Percentiles rank a stretch among this genome's conserved stretches.
phyloP scores from a whole-genome alignment of 2,329 filamentous ascomycete genomes.

The Exophiala calicioides region DNA sequence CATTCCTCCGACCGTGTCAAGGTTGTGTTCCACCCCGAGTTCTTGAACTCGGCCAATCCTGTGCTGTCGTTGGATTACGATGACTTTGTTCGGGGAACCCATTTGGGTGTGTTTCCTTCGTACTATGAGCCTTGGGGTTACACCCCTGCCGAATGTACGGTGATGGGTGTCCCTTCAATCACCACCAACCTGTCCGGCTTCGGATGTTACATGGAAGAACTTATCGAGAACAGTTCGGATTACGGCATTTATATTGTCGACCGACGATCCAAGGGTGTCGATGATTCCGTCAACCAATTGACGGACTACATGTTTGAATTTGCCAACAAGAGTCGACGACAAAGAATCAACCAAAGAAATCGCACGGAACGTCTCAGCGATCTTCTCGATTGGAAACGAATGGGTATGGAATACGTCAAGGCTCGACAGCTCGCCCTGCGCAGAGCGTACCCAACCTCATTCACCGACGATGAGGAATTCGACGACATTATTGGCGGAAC shows the following conservation, averaged over 20 bases:
- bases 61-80: conserved; percentile 96
- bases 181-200: conserved; percentile 98
- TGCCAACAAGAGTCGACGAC: conserved; percentile 85
- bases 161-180: conserved; percentile 98
- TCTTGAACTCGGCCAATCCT: conserved; percentile 92
- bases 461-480: conserved; percentile 73
- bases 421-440: conserved; percentile 88
- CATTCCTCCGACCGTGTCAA: conserved; percentile 93
- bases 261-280: conserved; percentile 88
- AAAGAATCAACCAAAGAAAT: conserved; percentile 98
- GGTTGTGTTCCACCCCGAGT: conserved; percentile 96
- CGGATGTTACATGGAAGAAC: conserved; percentile 98
- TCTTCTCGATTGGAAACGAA: conserved; percentile 96
- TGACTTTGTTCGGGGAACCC: conserved; percentile 95
- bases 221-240: conserved; percentile 96
- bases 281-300: conserved; percentile 96
- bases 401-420: conserved; percentile 99
- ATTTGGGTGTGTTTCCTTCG: conserved; percentile 91
- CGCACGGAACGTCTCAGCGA: conserved; percentile 93
- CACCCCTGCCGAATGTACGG: conserved; percentile 92
- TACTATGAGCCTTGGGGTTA: conserved; percentile 99
- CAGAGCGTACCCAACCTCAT: conserved; percentile 86
- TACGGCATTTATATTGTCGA: conserved; percentile 99
- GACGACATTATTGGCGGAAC: conserved; percentile 89
- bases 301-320: conserved; percentile 93